Evolutionary conservation across 2,329 filamentous ascomycete genomes (phyloP), one percentile per base, ranked within the genome.

Genomic region (Penicillium sp.): DNA sequence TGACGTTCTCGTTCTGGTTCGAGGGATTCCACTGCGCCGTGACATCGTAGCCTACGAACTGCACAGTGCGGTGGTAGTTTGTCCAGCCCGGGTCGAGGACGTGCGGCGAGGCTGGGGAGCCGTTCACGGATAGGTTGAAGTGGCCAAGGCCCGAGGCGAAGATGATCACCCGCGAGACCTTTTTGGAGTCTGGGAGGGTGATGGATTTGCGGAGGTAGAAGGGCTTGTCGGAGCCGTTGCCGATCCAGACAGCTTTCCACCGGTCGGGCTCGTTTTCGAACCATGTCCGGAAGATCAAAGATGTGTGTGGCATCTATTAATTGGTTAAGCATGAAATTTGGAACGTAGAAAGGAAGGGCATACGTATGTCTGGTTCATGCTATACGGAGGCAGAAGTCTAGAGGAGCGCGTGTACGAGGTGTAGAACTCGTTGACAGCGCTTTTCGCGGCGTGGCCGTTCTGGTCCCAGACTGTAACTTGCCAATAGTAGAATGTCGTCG

Each of bases 41-140:
- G 6, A 82, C 65, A 59, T 82, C 80, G 62, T 82, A 81, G 2
- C 73, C 77, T 1, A 80, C 78, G 50, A 78, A 82, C 9, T 81
- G 79, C 7, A 70, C 63, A 9, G 64, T 62, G 7, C 67, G 63
- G 45, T 70, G 69, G 19, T 70, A 70, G 49, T 69, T 69, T 31
- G 69, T 70, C 69, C 69, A 70, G 8, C 69, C 69, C 6, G 69
- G 69, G 55, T 70, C 69, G 11, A 70, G 62, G 8, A 65, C 64
- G 41, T 70, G 69, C 29, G 66, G n/a, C 3, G 69, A 70, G 1
- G 66, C 68, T 2, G 66, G 30, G 8, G 44, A 31, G 1, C 69
- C 67, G 41, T 70, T 70, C 15, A 70, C 52, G 15, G 55, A 64
- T 54, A 70, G 67, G 46, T 70, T 70, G 58, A 70, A 70, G 50